Evolutionary conservation across 2,329 filamentous ascomycete species (phyloP).

Genomic region (Cytospora piceae): DNA sequence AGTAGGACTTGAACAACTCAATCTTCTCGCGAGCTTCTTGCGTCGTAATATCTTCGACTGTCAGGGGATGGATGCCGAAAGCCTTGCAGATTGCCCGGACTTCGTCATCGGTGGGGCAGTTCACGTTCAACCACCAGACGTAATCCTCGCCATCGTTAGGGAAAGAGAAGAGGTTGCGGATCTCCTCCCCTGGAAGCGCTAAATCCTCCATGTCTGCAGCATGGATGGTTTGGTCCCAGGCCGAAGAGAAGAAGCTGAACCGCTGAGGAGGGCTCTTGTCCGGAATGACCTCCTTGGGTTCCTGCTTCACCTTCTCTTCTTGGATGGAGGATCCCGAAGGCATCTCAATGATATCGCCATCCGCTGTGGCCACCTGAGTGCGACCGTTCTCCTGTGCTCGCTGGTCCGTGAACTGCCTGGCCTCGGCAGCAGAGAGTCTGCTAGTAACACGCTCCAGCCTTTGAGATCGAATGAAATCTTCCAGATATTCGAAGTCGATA

Average conservation of each 20-base stretch:
- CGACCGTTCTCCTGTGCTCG: constrained; percentile 45
- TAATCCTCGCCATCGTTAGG: constrained; percentile 69
- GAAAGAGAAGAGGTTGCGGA: constrained; percentile 80
- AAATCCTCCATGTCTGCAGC: constrained; percentile 86
- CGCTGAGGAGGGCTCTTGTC: constrained; percentile 50
- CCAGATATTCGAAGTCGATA: constrained; percentile 91
- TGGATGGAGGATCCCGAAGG: constrained; percentile 51
- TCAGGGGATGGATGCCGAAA: constrained; percentile 93
- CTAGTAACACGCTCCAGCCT: constrained; percentile 47
- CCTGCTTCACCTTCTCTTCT: constrained; percentile 51
- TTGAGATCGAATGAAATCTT: constrained; percentile 76
- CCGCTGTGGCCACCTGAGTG: constrained; percentile 50
- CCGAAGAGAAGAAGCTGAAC: constrained; percentile 97
- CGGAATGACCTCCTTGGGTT: constrained; percentile 43
- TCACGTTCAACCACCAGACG: constrained; percentile 98
- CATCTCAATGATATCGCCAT: constrained; percentile 62
- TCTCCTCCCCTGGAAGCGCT: constrained; percentile 84
- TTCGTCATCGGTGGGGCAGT: constrained; percentile 87
- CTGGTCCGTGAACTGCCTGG: constrained; percentile 64
- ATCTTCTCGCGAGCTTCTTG: constrained; percentile 98
- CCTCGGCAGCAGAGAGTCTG: constrained; percentile 48
- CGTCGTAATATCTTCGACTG: constrained; percentile 92
- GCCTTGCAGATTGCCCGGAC: constrained; percentile 87
- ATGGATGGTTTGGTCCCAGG: constrained; percentile 91
- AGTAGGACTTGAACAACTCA: constrained; percentile 95